Conservation (phyloP, 2,329 filamentous ascomycete species). For the Gnomoniopsis sp. region DNA sequence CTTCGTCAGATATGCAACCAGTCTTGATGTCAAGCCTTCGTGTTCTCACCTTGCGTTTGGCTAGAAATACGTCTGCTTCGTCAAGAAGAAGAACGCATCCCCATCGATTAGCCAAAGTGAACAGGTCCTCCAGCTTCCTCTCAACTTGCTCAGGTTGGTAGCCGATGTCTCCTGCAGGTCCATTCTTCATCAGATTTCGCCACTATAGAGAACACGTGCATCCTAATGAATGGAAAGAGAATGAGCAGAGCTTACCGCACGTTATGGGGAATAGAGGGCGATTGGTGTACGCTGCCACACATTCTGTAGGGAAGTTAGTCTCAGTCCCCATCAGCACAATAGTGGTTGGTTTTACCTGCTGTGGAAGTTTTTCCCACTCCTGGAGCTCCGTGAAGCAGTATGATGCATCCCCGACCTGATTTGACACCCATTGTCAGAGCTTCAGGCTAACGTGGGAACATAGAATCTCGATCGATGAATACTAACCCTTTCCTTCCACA, state of each 20-base stretch:
- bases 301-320: not conserved
- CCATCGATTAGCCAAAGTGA: not conserved
- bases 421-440: not conserved
- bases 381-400: slow-evolving; percentile 16
- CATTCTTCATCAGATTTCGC: not conserved
- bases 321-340: too few relatives aligned
- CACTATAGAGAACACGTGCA: not conserved
- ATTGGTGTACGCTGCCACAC: not conserved
- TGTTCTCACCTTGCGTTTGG: not conserved
- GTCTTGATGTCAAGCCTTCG: not conserved
- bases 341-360: not conserved
- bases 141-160: not conserved
- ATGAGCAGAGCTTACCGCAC: not conserved
- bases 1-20: not conserved
- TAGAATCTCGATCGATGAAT: rapidly evolving
- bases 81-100: not conserved
- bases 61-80: not conserved
- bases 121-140: not conserved
- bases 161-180: not conserved
- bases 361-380: slow-evolving; percentile 2
- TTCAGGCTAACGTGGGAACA: not conserved
- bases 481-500: slow-evolving; percentile 27
- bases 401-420: slow-evolving; percentile 7
- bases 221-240: too few relatives aligned
- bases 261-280: not conserved